Conservation (phyloP, 257 asterid species). For the Penstemon eatonii region DNA sequence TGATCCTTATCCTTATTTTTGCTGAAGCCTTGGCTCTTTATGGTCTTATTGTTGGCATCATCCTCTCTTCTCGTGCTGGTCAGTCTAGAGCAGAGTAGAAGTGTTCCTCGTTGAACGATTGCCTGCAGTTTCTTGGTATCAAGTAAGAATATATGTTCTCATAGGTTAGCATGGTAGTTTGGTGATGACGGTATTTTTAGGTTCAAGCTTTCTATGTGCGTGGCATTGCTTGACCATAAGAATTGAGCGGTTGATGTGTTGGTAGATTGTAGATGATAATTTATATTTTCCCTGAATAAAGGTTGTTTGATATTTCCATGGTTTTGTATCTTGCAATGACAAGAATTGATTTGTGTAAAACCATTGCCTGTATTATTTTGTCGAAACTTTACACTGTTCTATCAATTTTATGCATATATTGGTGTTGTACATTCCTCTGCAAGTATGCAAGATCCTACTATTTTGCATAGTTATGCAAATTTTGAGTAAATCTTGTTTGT, state of each 20-base stretch:
- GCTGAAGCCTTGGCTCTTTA: constrained; percentile 81
- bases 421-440: no score
- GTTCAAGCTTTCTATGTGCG: constrained; percentile 26
- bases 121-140: constrained; percentile 25
- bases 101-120: constrained; percentile 7
- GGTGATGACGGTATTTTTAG: constrained; percentile 29
- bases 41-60: constrained; percentile 85
- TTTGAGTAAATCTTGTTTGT: no score
- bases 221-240: constrained; percentile 32
- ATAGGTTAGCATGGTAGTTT: constrained; percentile 30
- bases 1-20: constrained; percentile 82
- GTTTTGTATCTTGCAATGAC: constrained; percentile 22
- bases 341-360: constrained; percentile 28
- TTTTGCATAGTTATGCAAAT: no score
- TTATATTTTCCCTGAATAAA: constrained; percentile 42
- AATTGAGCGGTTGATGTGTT: constrained; percentile 24
- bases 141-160: constrained; percentile 29
- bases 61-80: constrained; percentile 88
- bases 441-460: no score
- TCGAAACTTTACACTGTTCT: constrained; percentile 11
- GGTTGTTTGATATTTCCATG: constrained; percentile 19
- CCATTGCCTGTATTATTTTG: constrained; percentile 29
- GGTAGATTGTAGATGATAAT: constrained; percentile 38
- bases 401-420: background rate
- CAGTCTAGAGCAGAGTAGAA: constrained; percentile 82